Percentiles rank a stretch among this genome's conserved stretches.
These are phyloP conservation scores for Lasiosphaeria hispida DNA, from an alignment of 495 filamentous ascomycete species.

Conservation along the genomic window DNA sequence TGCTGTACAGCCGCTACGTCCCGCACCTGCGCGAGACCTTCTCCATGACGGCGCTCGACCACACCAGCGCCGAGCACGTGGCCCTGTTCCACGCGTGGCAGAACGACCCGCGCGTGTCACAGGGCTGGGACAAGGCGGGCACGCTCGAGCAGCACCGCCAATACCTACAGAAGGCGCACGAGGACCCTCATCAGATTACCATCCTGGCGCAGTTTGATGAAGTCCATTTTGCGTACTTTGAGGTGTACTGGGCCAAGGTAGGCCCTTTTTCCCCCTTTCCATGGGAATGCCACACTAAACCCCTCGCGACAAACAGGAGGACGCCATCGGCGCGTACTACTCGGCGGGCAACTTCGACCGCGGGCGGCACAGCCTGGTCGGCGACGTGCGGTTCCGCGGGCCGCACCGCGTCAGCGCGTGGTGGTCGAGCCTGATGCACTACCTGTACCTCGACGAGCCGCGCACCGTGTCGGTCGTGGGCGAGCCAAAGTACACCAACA, in stretches of 20 bases:
- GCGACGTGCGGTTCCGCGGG: slow-evolving; percentile 60
- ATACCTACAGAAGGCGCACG: slow-evolving; percentile 58
- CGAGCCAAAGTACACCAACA: slow-evolving; percentile 61
- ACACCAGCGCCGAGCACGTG: slow-evolving; percentile 52
- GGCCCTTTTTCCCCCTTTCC: neutral
- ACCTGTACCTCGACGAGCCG: slow-evolving; percentile 67
- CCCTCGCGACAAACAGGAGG: slow-evolving; percentile 48
- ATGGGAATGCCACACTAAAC: neutral
- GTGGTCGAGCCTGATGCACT: slow-evolving; percentile 69
- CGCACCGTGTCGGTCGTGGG: slow-evolving; percentile 61
- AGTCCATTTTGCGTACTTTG: slow-evolving; percentile 62
- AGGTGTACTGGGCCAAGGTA: slow-evolving; percentile 72
- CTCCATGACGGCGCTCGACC: slow-evolving; percentile 62
- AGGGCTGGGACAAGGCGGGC: slow-evolving; percentile 67
- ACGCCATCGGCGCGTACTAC: slow-evolving; percentile 65
- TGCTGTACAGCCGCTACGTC: slow-evolving; percentile 67
- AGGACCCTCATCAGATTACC: slow-evolving; percentile 61
- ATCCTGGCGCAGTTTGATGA: slow-evolving; percentile 63
- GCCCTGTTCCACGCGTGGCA: slow-evolving; percentile 65
- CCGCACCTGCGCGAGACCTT: slow-evolving; percentile 65
- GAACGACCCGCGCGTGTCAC: slow-evolving; percentile 67
- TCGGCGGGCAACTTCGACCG: slow-evolving; percentile 61
- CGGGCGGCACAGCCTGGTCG: slow-evolving; percentile 66
- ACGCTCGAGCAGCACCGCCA: slow-evolving; percentile 60
- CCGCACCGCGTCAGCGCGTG: slow-evolving; percentile 65